Conservation (phyloP, 2,329 filamentous ascomycete species). For the Aureobasidium sp. region DNA sequence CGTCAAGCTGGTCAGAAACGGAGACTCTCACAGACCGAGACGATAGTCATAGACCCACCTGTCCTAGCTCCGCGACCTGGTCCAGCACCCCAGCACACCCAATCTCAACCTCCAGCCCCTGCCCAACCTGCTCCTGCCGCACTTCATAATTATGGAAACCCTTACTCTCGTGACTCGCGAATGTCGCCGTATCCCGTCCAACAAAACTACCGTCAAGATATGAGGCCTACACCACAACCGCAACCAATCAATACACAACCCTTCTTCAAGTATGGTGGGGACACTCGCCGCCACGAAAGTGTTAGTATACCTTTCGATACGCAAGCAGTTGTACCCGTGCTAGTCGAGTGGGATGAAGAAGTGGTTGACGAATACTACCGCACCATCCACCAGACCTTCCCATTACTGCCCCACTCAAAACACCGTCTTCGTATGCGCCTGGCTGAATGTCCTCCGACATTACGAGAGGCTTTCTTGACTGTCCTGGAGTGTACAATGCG, state of each 20-base stretch:
- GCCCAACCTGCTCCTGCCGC: not conserved
- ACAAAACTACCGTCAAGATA: not conserved
- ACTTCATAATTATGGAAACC: not conserved
- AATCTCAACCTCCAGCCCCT: not conserved
- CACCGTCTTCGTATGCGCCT: constrained; percentile 51
- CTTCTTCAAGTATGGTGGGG: constrained; percentile 27
- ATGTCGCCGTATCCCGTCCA: not conserved
- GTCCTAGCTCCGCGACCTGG: constrained; percentile 1
- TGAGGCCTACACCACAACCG: not conserved
- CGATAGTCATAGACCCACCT: not conserved
- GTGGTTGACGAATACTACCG: constrained; percentile 51
- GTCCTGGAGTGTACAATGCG: constrained; percentile 56
- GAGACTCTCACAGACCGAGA: constrained; percentile 9
- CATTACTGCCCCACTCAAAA: constrained; percentile 55
- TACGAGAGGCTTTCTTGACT: constrained; percentile 59
- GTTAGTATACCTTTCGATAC: constrained; percentile 25
- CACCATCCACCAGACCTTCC: constrained; percentile 60
- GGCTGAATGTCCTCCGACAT: constrained; percentile 46
- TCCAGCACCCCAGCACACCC: not conserved
- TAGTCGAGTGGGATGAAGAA: constrained; percentile 41
- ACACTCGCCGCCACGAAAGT: constrained; percentile 24
- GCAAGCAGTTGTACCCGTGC: constrained; percentile 19
- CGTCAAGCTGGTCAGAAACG: constrained; percentile 12
- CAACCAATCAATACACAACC: constrained; percentile 21
- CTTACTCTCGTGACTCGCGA: not conserved